These are phyloP conservation scores for Lecanoromycetidae sp. DNA, from an alignment of 2,329 filamentous ascomycete species.

Conservation along the genomic window DNA sequence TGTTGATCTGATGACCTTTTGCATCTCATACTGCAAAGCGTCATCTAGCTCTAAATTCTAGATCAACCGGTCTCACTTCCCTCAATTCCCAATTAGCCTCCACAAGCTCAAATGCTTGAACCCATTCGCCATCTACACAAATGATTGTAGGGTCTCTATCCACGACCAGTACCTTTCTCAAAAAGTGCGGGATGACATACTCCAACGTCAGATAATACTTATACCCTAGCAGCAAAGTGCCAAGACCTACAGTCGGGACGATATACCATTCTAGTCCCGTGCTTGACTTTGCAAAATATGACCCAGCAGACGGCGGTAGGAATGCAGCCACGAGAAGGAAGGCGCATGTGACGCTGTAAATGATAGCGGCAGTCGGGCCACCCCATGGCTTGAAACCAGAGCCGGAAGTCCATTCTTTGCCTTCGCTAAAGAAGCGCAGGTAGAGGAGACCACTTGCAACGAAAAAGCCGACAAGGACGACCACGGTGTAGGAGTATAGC, in stretches of 20 bases:
- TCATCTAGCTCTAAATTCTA: no score
- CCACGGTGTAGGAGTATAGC: conserved; percentile 33
- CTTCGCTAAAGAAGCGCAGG: conserved; percentile 18
- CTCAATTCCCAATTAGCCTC: conserved; percentile 28
- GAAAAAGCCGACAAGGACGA: conserved; percentile 25
- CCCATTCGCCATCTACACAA: conserved; percentile 11
- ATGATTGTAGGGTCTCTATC: conserved; percentile 14
- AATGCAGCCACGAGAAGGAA: conserved; percentile 8
- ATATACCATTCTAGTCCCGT: conserved; percentile 31
- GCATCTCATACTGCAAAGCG: no score
- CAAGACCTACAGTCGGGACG: conserved; percentile 49
- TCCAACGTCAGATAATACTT: conserved; percentile 11
- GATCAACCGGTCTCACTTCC: not conserved
- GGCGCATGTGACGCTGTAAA: conserved; percentile 6
- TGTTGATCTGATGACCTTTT: no score
- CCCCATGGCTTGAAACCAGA: conserved; percentile 14
- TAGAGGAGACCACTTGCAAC: conserved; percentile 27
- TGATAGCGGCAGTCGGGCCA: conserved; percentile 14
- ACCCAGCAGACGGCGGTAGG: conserved; percentile 2
- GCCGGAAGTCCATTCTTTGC: conserved; percentile 7
- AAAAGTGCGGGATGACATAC: conserved; percentile 8
- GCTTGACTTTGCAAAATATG: conserved; percentile 5
- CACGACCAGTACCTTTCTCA: conserved; percentile 8
- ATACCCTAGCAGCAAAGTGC: conserved; percentile 20
- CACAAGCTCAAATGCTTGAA: conserved; percentile 23